Conservation (phyloP, 2,329 filamentous ascomycete genomes). For the Chrysoporthe cubensis region DNA sequence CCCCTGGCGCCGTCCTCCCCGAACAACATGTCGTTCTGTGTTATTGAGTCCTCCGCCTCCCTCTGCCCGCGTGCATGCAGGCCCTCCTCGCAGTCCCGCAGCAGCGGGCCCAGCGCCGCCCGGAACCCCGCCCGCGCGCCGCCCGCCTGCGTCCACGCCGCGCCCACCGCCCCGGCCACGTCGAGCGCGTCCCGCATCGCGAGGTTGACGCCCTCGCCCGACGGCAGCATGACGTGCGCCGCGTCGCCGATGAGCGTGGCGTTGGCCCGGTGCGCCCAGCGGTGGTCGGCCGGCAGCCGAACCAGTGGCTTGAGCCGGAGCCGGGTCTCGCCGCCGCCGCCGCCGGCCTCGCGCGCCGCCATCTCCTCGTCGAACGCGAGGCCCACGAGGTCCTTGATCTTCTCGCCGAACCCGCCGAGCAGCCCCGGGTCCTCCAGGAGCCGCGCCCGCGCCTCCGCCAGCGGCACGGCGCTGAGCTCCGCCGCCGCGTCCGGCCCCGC, state of each 20-base stretch:
- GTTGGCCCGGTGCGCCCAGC: constrained; percentile 47
- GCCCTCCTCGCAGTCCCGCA: constrained; percentile 34
- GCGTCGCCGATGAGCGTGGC: constrained; percentile 59
- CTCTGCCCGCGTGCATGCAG: constrained; percentile 29
- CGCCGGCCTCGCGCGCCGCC: not conserved
- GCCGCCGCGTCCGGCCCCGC: constrained; percentile 31
- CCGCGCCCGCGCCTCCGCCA: constrained; percentile 27
- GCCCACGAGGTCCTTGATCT: constrained; percentile 36
- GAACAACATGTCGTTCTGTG: constrained; percentile 28
- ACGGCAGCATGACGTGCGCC: constrained; percentile 57
- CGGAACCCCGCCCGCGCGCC: constrained; percentile 21
- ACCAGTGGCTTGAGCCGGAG: constrained; percentile 36
- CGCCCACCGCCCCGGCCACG: constrained; percentile 41
- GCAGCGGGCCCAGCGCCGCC: constrained; percentile 27
- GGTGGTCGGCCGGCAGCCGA: constrained; percentile 47
- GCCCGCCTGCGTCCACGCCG: constrained; percentile 9
- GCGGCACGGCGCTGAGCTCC: constrained; percentile 25
- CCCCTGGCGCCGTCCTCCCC: constrained; percentile 22
- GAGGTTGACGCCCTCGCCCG: constrained; percentile 58
- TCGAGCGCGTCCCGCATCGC: constrained; percentile 55
- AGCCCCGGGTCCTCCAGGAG: constrained; percentile 32
- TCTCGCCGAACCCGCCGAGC: constrained; percentile 35
- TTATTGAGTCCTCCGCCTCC: constrained; percentile 26
- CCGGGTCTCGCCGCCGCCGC: constrained; percentile 12
- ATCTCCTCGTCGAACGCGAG: constrained; percentile 36